Evolutionary conservation across 371 early-diverging fungal species (phyloP).

Genomic region (Catenaria anguillulae): DNA sequence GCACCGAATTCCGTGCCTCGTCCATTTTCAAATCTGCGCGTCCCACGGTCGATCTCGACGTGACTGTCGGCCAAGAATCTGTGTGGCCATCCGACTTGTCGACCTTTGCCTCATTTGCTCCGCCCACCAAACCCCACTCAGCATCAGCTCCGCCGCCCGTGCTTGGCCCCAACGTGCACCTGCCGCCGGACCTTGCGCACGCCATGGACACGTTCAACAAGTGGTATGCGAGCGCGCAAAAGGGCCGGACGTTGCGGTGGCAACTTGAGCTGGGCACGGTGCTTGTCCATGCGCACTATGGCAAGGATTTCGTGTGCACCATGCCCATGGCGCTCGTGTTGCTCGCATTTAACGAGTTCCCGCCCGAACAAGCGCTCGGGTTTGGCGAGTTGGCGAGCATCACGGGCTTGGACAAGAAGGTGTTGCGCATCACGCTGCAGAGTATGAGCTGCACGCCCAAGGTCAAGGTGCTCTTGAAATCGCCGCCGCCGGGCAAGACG

Average conservation of each 20-base stretch:
- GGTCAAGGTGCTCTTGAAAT: too few species aligned
- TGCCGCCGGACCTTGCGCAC: neutral
- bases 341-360: constrained; percentile 51
- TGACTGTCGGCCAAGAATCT: neutral
- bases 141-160: too few species aligned
- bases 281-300: neutral
- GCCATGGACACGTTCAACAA: neutral
- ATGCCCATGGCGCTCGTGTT: constrained; percentile 57
- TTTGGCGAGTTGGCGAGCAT: neutral
- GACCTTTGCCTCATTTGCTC: neutral
- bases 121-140: neutral
- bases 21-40: neutral
- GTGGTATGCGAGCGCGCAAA: neutral
- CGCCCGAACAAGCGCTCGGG: neutral
- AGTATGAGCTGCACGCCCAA: too few species aligned
- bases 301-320: neutral
- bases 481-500: too few species aligned
- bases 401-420: constrained; percentile 40
- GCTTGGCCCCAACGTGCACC: neutral
- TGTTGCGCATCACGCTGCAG: constrained; percentile 61
- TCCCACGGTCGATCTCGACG: neutral
- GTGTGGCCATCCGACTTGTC: neutral
- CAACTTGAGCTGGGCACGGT: neutral
- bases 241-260: neutral
- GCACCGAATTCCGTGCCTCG: constrained; percentile 16